Conservation (phyloP, 2,329 filamentous ascomycete genomes). For the Penicillium griseofulvum region DNA sequence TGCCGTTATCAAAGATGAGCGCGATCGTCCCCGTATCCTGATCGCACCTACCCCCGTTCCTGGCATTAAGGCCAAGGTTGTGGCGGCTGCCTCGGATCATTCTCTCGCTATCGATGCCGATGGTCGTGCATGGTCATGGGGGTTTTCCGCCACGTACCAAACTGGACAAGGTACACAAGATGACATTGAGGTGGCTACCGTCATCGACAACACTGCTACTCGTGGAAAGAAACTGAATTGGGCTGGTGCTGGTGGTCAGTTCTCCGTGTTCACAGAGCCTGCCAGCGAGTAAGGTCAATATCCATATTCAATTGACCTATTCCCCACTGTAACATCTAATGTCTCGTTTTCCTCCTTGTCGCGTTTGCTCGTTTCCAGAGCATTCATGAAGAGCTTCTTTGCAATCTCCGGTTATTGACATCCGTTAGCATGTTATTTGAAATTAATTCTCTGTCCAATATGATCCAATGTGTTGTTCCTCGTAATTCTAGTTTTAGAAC, state of each 20-base stretch:
- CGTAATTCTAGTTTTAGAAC: not conserved
- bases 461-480: not conserved
- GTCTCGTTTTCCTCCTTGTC: not conserved
- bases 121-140: constrained; percentile 74
- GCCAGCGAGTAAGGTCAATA: constrained; percentile 17
- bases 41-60: constrained; percentile 62
- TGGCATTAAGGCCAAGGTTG: constrained; percentile 56
- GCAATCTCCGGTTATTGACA: not conserved
- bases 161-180: constrained; percentile 75
- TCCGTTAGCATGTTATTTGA: not conserved
- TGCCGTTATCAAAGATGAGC: constrained; percentile 62
- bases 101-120: constrained; percentile 67
- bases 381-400: not conserved
- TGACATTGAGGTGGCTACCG: constrained; percentile 72
- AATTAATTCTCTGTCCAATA: not conserved
- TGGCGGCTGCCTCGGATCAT: constrained; percentile 69
- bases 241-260: constrained; percentile 88
- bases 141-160: constrained; percentile 77
- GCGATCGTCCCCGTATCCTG: constrained; percentile 68
- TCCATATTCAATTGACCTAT: not conserved
- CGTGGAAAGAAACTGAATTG: constrained; percentile 70
- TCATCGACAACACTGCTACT: constrained; percentile 82
- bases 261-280: constrained; percentile 42
- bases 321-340: not conserved
- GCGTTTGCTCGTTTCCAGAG: not conserved